Percentiles rank a stretch among this genome's conserved stretches.
Conservation (phyloP, 192 early-diverging fungal genomes). For the Haplosporangium gracile region DNA sequence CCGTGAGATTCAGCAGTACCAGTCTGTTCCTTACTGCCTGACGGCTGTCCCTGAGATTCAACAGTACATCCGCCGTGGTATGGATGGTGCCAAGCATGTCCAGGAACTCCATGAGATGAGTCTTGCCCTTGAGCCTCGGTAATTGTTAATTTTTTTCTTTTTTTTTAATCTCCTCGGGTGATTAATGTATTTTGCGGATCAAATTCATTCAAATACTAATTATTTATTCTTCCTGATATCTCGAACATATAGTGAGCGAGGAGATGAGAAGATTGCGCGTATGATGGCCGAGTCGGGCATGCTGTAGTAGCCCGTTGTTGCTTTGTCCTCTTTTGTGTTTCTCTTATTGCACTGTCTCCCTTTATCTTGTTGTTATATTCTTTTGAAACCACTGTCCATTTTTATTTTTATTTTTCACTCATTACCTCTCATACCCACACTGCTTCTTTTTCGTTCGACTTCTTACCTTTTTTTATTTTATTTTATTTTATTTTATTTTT, state of each 20-base stretch:
- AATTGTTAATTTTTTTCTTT: constrained; percentile 11
- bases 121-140: constrained; percentile 84
- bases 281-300: constrained; percentile 81
- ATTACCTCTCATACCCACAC: neutral
- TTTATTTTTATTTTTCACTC: neutral
- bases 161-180: neutral
- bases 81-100: constrained; percentile 78
- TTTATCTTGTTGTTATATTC: too few relatives aligned
- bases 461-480: too few relatives aligned
- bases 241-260: constrained; percentile 65
- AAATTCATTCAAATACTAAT: neutral
- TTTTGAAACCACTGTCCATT: neutral
- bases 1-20: constrained; percentile 91
- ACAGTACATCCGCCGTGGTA: constrained; percentile 76
- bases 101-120: constrained; percentile 84
- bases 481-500: too few relatives aligned
- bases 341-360: too few relatives aligned
- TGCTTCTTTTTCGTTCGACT: too few relatives aligned
- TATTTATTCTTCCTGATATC: neutral
- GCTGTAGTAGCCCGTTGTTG: constrained; percentile 2
- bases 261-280: constrained; percentile 80
- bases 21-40: constrained; percentile 83
- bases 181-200: neutral
- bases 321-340: neutral
- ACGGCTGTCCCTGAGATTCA: constrained; percentile 87